Base-by-base conservation (phyloP, 164 flowering plant species). In the Cinnamomum micranthum region DNA sequence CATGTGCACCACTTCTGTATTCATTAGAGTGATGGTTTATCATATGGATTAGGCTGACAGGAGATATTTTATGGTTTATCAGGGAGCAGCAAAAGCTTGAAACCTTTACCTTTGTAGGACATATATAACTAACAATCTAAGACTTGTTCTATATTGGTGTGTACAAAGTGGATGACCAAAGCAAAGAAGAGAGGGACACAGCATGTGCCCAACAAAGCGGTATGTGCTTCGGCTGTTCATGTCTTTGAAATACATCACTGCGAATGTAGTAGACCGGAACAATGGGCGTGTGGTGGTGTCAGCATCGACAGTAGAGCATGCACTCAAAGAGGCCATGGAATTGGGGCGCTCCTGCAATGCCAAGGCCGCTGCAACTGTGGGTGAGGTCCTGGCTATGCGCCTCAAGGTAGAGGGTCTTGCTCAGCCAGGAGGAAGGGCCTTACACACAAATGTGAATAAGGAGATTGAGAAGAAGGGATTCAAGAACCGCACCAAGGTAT, bases 331-430 rank as follows among this genome's bases (percentile, higher is more conserved):
- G 31, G 77, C 91, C 2, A 68, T 91, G 4, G 95, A 94, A 75
- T 89, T 93, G 63, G 91, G 93, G 10, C 87, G 96, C n/a, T 60
- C 95, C 22, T 90, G 93, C 89, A 92, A 91, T 74, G 93, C 98
- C 12, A 96, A 94, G 86, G 97, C 99, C 0, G 99, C 97, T 1
- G 82, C 87, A 0, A 83, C 86, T 6, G 90, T 95, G 13, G 97
- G 99, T 9, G 98, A 92, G 82, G 99, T 95, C 28, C 65, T 95
- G 75, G 98, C 98, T 0, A 95, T 88, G 98, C 80, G 98, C 22
- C 89, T 94, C 69, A 92, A 88, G 81, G 97, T 96, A 47, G 97
- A 87, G 73, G 97, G 97, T 2, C 85, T 96, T n/a, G 89, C 86
- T 23, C 82, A 88, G 11, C 95, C 92, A 2, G 83, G 84, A 27